These are phyloP conservation scores for Actinomortierella wolfii DNA, from an alignment of 371 early-diverging fungal genomes.

Conservation along the genomic window DNA sequence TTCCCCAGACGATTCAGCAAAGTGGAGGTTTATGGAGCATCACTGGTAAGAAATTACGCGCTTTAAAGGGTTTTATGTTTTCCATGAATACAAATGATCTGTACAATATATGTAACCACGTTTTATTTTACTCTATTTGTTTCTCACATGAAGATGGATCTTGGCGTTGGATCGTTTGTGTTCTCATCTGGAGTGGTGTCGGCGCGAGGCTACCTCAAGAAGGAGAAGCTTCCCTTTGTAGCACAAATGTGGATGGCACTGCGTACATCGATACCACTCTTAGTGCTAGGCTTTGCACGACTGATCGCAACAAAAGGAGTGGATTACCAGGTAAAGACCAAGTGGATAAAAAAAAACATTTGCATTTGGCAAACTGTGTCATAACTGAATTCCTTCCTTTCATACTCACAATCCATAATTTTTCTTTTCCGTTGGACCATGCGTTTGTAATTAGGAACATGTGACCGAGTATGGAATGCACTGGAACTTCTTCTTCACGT, in stretches of 20 bases:
- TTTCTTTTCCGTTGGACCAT: too few relatives aligned
- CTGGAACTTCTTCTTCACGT: slow-evolving; percentile 98
- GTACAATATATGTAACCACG: too few relatives aligned
- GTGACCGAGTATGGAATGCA: slow-evolving; percentile 96
- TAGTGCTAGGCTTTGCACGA: slow-evolving; percentile 76
- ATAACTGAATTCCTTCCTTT: neutral
- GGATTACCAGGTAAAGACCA: slow-evolving; percentile 71
- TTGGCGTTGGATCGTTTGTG: slow-evolving; percentile 85
- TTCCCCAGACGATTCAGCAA: slow-evolving; percentile 93
- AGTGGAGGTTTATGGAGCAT: slow-evolving; percentile 91
- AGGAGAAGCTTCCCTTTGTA: slow-evolving; percentile 17
- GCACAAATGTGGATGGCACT: slow-evolving; percentile 26
- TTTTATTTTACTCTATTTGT: neutral
- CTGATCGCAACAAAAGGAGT: slow-evolving; percentile 75
- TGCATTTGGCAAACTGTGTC: neutral
- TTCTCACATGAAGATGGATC: slow-evolving; percentile 73
- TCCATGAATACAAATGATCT: too few relatives aligned
- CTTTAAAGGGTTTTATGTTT: neutral
- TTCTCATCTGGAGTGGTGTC: slow-evolving; percentile 83
- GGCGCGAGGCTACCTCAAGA: slow-evolving; percentile 58
- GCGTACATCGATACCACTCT: slow-evolving; percentile 60
- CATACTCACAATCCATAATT: neutral
- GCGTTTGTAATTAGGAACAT: slow-evolving; percentile 86
- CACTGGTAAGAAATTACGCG: slow-evolving; percentile 67
- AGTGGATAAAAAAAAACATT: neutral